phyloP scores from a whole-genome alignment of 768 basidiomycete species.

The Phylloporus sp. region DNA sequence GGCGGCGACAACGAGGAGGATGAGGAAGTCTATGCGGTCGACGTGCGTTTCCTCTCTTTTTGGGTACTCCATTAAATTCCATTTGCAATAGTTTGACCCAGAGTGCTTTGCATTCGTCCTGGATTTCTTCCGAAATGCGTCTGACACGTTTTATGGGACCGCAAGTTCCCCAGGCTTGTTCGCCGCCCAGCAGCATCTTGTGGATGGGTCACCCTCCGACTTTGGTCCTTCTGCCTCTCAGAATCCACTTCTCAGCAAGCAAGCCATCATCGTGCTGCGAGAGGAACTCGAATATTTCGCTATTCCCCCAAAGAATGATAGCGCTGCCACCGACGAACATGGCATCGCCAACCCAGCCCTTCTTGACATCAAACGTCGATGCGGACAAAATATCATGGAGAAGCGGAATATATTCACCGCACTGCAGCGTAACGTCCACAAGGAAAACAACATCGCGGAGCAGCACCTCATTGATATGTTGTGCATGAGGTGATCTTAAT shows the following conservation, averaged over 20 bases:
- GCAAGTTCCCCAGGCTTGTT: slow-evolving; percentile 67
- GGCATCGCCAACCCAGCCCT: slow-evolving; percentile 79
- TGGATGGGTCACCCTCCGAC: slow-evolving; percentile 59
- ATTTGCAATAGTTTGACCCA: slow-evolving; percentile 78
- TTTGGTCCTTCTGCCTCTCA: slow-evolving; percentile 65
- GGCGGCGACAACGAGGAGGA: slow-evolving; percentile 72
- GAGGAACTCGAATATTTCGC: slow-evolving; percentile 99
- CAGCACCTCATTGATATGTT: slow-evolving; percentile 99
- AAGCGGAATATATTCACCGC: slow-evolving; percentile 95
- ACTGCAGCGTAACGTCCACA: slow-evolving; percentile 96
- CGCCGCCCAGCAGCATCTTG: slow-evolving; percentile 72
- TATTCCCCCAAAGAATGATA: slow-evolving; percentile 73
- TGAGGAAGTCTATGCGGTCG: slow-evolving; percentile 93
- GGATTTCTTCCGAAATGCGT: slow-evolving; percentile 84
- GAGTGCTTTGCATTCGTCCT: slow-evolving; percentile 94
- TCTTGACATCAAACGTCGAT: slow-evolving; percentile 77
- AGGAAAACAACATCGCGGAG: slow-evolving; percentile 98
- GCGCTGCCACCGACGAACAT: slow-evolving; percentile 64
- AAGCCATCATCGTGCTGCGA: slow-evolving; percentile 96
- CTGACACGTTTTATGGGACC: slow-evolving; percentile 90
- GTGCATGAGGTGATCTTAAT: slow-evolving; percentile 82
- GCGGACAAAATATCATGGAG: slow-evolving; percentile 84
- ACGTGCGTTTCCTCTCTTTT: slow-evolving; percentile 58
- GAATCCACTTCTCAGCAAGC: slow-evolving; percentile 91
- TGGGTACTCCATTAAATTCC: slow-evolving; percentile 5